Evolutionary conservation across 2,329 filamentous ascomycete species (phyloP).

Genomic region (Aspergillus tubingensis): DNA sequence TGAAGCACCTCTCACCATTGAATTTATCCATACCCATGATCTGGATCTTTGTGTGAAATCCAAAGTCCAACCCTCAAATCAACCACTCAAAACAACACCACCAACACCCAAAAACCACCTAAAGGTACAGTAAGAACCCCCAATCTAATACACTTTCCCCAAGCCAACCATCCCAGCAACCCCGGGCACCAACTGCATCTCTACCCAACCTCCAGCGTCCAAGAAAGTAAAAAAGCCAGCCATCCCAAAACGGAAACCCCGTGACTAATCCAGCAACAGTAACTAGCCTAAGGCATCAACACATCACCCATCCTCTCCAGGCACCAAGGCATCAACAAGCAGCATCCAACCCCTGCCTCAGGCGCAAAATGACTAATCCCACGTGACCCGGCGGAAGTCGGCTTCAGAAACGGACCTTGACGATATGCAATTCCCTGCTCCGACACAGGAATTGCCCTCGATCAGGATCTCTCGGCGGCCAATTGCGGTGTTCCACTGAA

Average conservation of each 20-base stretch:
- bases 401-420: slow-evolving; percentile 16
- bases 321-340: not conserved
- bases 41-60: not conserved
- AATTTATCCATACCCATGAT: not conserved
- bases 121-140: not conserved
- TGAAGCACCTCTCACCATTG: not conserved
- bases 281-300: not conserved
- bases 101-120: not conserved
- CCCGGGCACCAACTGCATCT: not conserved
- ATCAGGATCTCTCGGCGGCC: slow-evolving; percentile 8
- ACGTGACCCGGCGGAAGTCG: slow-evolving; percentile 29
- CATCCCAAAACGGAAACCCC: not conserved
- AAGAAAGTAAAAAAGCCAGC: not conserved
- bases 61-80: not conserved
- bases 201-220: not conserved
- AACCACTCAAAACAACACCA: not conserved
- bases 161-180: not conserved
- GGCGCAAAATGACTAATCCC: slow-evolving; percentile 9
- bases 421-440: slow-evolving; percentile 20
- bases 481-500: slow-evolving; percentile 1
- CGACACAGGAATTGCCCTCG: slow-evolving; percentile 20
- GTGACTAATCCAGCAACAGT: not conserved
- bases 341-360: not conserved
- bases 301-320: not conserved
- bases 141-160: not conserved